Evolutionary conservation across 139 green algal genomes (phyloP).

Genomic region (Auxenochlorella pyrenoidosa): DNA sequence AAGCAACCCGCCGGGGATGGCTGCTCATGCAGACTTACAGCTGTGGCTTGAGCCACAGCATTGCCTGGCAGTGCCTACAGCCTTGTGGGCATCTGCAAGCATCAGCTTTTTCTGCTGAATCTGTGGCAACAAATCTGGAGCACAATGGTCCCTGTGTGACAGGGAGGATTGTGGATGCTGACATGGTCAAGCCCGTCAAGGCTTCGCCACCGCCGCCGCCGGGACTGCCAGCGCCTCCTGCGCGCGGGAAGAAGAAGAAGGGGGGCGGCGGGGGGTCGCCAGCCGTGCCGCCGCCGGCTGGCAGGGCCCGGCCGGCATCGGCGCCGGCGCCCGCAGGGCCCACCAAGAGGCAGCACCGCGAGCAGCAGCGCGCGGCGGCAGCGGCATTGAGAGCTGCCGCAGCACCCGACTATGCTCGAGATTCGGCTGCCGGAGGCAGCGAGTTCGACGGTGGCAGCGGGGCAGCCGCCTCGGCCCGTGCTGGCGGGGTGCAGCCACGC

Average conservation of each 20-base stretch:
- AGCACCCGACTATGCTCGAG: not conserved
- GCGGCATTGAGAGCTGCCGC: not conserved
- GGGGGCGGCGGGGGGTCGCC: not conserved
- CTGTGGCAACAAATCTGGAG: too few species aligned
- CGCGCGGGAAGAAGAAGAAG: not conserved
- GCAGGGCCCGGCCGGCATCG: not conserved
- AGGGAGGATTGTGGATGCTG: slow-evolving; percentile 5
- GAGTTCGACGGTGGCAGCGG: not conserved
- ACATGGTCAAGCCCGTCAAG: slow-evolving; percentile 17
- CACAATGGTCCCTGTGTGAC: not conserved
- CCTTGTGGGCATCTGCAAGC: too few species aligned
- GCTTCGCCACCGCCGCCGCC: slow-evolving; percentile 4
- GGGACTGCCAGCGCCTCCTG: not conserved
- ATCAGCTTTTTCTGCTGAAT: too few species aligned
- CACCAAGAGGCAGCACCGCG: not conserved
- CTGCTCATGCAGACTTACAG: not conserved
- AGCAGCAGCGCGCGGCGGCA: slow-evolving; percentile 2
- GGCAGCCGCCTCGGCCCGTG: not conserved
- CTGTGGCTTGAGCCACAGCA: not conserved
- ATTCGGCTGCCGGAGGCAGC: not conserved
- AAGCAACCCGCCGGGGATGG: not conserved
- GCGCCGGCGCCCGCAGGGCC: not conserved
- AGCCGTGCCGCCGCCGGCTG: not conserved
- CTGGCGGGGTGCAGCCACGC: not conserved
- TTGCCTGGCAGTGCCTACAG: not conserved